Base-by-base conservation (phyloP, 345 rosid genomes). In the Gossypium raimondii region DNA sequence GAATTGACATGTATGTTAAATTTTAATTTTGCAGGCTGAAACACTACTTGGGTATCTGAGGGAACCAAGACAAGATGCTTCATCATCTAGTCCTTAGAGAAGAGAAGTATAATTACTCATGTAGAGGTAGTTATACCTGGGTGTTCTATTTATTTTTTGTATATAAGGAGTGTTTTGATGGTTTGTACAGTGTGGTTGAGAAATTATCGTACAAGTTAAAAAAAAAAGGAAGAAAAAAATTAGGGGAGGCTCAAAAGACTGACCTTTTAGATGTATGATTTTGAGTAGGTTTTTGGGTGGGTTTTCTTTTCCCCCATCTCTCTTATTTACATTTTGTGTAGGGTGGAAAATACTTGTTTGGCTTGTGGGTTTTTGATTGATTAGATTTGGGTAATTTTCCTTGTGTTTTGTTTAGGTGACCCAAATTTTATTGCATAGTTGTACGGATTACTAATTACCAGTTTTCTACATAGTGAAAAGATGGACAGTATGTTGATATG, bases 1-100 rank as follows among this genome's bases (percentile, higher is more conserved):
- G 56, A 7, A 25, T 24, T 67, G 22, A 67, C 9, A 2, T 34
- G 41, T 10, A 34, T 59, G 65, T 29, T 72, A 3, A 44, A n/a
- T 47, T 34, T 52, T 52, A 9, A 34, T 75, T 41, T 24, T 82
- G 86, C 90, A 95, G 99, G 99, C 99, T 41, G 99, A 93, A 82
- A 93, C 82, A 20, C 97, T 92, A 25, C 88, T 92, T 57, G 88
- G 85, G 53, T 88, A 92, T 84, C 86, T 92, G 71, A 77, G 97
- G 73, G 97, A 89, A 77, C 91, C 90, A 51, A 86, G 94, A 69
- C 86, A 87, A 51, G 91, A 88, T 56, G 89, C 89, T 38, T 80
- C 88, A 0, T 84, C 90, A 43, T 81, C 90, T 48, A 89, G 81
- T 81, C 90, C 91, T 70, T 87, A 74, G 84, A 43, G 56, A 48